These are phyloP conservation scores for Macrocystidia cucumis DNA, from an alignment of 1,284 basidiomycete genomes.

Conservation along the genomic window DNA sequence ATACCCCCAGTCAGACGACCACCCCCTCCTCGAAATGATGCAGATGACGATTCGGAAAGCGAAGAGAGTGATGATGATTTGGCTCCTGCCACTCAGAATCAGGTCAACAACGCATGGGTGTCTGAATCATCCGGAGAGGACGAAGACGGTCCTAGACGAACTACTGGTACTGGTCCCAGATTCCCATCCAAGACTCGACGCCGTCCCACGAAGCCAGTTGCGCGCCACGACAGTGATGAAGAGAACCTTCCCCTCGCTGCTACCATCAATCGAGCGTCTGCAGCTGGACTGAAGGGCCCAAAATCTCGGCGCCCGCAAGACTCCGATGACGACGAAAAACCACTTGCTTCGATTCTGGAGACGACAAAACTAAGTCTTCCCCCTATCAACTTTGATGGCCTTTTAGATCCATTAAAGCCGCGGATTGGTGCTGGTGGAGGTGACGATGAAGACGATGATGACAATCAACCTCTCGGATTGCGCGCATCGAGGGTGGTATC, in stretches of 20 bases:
- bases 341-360: constrained; percentile 51
- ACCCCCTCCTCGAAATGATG: constrained; percentile 34
- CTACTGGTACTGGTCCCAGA: constrained; percentile 45
- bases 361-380: constrained; percentile 43
- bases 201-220: constrained; percentile 9
- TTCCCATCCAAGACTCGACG: constrained; percentile 27
- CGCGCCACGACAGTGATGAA: constrained; percentile 48
- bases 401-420: constrained; percentile 15
- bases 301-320: constrained; percentile 28
- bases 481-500: constrained; percentile 38
- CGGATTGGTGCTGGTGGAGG: no score
- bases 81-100: constrained; percentile 7
- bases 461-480: constrained; percentile 60
- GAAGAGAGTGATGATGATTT: constrained; percentile 38
- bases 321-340: constrained; percentile 69
- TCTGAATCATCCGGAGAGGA: constrained; percentile 55
- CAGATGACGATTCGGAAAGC: constrained; percentile 43
- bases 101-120: constrained; percentile 38
- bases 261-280: constrained; percentile 42
- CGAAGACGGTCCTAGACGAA: constrained; percentile 35
- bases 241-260: constrained; percentile 70
- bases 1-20: constrained; percentile 37
- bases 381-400: constrained; percentile 33
- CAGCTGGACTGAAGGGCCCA: no score
- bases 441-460: constrained; percentile 56